Percentiles rank a stretch among this genome's conserved stretches.
Evolutionary conservation across 1,284 basidiomycete genomes (phyloP).

Genomic region (Trametes polyzona): DNA sequence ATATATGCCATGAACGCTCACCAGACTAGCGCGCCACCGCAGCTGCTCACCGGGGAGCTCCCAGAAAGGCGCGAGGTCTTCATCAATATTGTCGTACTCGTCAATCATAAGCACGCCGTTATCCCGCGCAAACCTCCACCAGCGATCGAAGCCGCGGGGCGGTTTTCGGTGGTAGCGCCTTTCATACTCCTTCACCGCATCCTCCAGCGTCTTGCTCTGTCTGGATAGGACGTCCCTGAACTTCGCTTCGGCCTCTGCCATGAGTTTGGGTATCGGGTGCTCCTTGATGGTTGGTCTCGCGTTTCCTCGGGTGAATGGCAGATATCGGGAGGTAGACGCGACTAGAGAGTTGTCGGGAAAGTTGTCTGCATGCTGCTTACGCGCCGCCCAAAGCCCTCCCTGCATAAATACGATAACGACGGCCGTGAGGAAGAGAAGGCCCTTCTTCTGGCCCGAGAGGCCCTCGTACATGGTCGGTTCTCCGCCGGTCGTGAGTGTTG

Average conservation of each 20-base stretch:
- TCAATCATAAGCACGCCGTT: conserved; percentile 83
- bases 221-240: conserved; percentile 68
- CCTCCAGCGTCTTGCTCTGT: conserved; percentile 78
- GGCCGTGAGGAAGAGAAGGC: conserved; percentile 49
- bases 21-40: conserved; percentile 71
- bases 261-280: conserved; percentile 84
- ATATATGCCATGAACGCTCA: conserved; percentile 36
- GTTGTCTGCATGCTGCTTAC: conserved; percentile 30
- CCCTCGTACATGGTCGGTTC: conserved; percentile 30
- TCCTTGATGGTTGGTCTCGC: conserved; percentile 36
- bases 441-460: conserved; percentile 35
- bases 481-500: neutral
- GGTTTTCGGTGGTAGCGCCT: conserved; percentile 78
- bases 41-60: conserved; percentile 73
- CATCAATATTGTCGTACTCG: conserved; percentile 85
- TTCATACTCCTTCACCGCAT: conserved; percentile 81
- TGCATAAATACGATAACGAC: conserved; percentile 60
- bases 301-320: conserved; percentile 28
- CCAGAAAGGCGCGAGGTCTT: conserved; percentile 86
- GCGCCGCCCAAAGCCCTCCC: conserved; percentile 54
- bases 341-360: conserved; percentile 32
- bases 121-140: conserved; percentile 83
- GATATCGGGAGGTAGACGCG: conserved; percentile 23
- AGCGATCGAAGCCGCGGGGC: conserved; percentile 87
- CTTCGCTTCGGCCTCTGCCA: conserved; percentile 74